phyloP scores from a whole-genome alignment of 176 grass and related monocot species.

The Bothriochloa decipiens region DNA sequence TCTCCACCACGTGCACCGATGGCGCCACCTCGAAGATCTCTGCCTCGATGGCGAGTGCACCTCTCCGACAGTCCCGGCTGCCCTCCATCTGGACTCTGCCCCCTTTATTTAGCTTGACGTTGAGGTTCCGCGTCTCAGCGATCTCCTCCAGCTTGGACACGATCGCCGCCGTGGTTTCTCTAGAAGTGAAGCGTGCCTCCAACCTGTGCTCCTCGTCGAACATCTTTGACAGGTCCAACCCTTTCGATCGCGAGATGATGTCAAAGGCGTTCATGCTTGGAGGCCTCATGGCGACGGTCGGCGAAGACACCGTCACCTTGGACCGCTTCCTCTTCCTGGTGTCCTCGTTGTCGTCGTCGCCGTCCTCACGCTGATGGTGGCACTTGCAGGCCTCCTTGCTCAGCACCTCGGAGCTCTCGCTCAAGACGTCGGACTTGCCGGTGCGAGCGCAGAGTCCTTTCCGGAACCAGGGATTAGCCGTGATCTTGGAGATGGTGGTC shows the following conservation, averaged over 20 bases:
- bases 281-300: slow-evolving; percentile 46
- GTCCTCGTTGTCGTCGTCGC: background rate
- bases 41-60: slow-evolving; percentile 65
- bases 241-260: slow-evolving; percentile 78
- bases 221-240: slow-evolving; percentile 75
- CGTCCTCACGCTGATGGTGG: background rate
- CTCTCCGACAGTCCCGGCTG: slow-evolving; percentile 61
- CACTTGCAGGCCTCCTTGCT: slow-evolving; percentile 17
- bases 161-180: slow-evolving; percentile 53
- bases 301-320: slow-evolving; percentile 38
- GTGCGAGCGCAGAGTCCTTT: slow-evolving; percentile 53
- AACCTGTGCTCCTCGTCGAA: slow-evolving; percentile 53
- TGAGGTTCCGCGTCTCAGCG: slow-evolving; percentile 54
- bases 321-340: slow-evolving; percentile 37
- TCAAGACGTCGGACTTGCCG: background rate
- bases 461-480: slow-evolving; percentile 70
- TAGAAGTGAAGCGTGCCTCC: slow-evolving; percentile 71
- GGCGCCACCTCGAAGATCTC: slow-evolving; percentile 88
- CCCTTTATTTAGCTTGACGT: slow-evolving; percentile 61
- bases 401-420: slow-evolving; percentile 27
- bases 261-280: slow-evolving; percentile 86
- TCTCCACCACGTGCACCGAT: slow-evolving; percentile 81
- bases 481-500: slow-evolving; percentile 68
- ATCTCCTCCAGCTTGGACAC: slow-evolving; percentile 82
- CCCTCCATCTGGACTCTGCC: slow-evolving; percentile 80